Evolutionary conservation across 1,139 yeast species (phyloP).

Genomic region (Geotrichum bryndzae): DNA sequence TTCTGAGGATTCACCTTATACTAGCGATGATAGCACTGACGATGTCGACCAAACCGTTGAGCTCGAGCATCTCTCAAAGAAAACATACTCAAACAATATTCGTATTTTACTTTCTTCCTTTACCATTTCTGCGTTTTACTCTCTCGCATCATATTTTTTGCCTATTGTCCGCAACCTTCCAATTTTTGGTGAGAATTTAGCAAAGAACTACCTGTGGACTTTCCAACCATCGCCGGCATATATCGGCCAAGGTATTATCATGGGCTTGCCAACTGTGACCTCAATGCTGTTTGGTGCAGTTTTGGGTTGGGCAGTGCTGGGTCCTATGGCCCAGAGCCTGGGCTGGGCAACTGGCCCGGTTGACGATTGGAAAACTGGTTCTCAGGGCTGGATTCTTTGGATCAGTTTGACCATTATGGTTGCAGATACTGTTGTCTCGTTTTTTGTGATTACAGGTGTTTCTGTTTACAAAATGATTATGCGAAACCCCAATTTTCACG

Average conservation of each 20-base stretch:
- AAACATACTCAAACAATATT: constrained; percentile 52
- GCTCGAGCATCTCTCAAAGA: constrained; percentile 18
- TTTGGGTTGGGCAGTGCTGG: constrained; percentile 85
- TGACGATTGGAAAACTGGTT: constrained; percentile 88
- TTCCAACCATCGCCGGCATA: constrained; percentile 97
- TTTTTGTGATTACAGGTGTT: constrained; percentile 51
- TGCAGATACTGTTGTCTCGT: constrained; percentile 80
- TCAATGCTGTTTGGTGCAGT: constrained; percentile 88
- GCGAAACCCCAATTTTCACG: background rate
- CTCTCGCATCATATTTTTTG: constrained; percentile 62
- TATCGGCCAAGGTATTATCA: constrained; percentile 93
- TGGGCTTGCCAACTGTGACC: constrained; percentile 89
- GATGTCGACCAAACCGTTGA: constrained; percentile 10
- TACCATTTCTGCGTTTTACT: constrained; percentile 61
- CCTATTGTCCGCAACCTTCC: constrained; percentile 69
- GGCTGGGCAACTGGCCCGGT: constrained; percentile 90
- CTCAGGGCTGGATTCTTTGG: constrained; percentile 98
- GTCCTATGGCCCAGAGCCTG: constrained; percentile 62
- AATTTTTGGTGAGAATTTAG: constrained; percentile 62
- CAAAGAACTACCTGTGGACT: constrained; percentile 70
- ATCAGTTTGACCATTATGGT: constrained; percentile 89
- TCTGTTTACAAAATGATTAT: constrained; percentile 19
- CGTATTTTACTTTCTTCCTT: constrained; percentile 56
- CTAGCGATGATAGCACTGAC: background rate
- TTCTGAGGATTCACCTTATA: background rate